Base-by-base conservation (phyloP, 2,329 filamentous ascomycete species). In the Botrytis medusae region DNA sequence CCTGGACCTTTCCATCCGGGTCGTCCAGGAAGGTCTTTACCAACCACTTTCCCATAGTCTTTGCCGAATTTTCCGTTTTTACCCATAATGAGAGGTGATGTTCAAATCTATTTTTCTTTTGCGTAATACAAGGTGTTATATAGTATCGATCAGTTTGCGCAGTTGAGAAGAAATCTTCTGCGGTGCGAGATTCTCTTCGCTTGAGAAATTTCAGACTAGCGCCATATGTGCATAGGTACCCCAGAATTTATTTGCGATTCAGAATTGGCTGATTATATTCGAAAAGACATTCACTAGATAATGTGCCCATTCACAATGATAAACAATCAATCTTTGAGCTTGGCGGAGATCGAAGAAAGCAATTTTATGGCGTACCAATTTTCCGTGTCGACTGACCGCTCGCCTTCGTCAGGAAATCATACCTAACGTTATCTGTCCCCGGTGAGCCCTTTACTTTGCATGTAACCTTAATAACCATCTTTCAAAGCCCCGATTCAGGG, bases 1-100 rank as follows among this genome's bases (percentile, higher is more conserved):
- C 74, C 75, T 44, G 78, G 77, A 2, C 79, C 78, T 74, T 78
- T 79, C 78, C 78, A 79, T 34, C 77, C 77, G 25, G 78, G 79
- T 18, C 75, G 72, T 25, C 72, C 71, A 60, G 72, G 67, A 10
- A 73, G 67, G 29, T 79, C 77, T 57, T 77, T 78, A 12, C 76
- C 75, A 29, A 79, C 76, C 1, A 80, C 76, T 61, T 77, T 78
- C 2, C 79, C 79, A 67, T 77, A 77, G 25, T 73, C 71, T 74
- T 77, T 79, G 29, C 69, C 72, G 44, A 74, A 77, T 48, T 74
- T 77, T 22, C 77, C 76, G 48, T 77, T 77, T 59, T 78, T 79
- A 0, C 79, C 78, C 79, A 79, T 79, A 46, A 70, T 70, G 54
- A 72, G 29, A 37, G 25, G 0, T 46, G 67, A 65, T 46, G 16